Percentiles rank a stretch among this genome's conserved stretches.
These are phyloP conservation scores for Durio zibethinus DNA, from an alignment of 345 rosid genomes.

Conservation along the genomic window DNA sequence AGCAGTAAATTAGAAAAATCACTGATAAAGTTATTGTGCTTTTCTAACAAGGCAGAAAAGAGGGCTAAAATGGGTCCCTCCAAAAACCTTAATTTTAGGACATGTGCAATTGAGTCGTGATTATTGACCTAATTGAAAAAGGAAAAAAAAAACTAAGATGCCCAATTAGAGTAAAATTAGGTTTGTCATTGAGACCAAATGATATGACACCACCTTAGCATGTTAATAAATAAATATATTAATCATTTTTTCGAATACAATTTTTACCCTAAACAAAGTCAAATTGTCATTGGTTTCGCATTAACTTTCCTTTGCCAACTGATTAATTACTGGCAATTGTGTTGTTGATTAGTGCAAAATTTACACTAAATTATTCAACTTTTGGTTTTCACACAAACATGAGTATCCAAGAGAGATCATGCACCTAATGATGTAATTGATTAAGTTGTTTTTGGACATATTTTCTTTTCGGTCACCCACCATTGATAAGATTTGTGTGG, in stretches of 20 bases:
- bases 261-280: neutral
- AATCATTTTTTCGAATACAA: neutral
- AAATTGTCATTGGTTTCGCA: neutral
- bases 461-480: neutral
- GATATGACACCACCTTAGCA: constrained; percentile 30
- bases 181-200: constrained; percentile 13
- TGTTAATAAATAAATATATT: neutral
- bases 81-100: constrained; percentile 7
- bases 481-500: neutral
- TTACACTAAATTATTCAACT: neutral
- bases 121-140: constrained; percentile 21
- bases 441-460: neutral
- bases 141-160: neutral
- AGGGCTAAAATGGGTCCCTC: constrained; percentile 5
- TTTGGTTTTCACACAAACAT: neutral
- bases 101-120: constrained; percentile 20
- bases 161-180: constrained; percentile 19
- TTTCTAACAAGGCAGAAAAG: constrained; percentile 10
- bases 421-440: neutral
- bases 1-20: constrained; percentile 19
- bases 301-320: neutral
- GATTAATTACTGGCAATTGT: neutral
- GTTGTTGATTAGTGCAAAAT: neutral
- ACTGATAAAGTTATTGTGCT: constrained; percentile 22
- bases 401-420: neutral